These are phyloP conservation scores for Mortierella sp. DNA, from an alignment of 371 early-diverging fungal species.

Conservation along the genomic window DNA sequence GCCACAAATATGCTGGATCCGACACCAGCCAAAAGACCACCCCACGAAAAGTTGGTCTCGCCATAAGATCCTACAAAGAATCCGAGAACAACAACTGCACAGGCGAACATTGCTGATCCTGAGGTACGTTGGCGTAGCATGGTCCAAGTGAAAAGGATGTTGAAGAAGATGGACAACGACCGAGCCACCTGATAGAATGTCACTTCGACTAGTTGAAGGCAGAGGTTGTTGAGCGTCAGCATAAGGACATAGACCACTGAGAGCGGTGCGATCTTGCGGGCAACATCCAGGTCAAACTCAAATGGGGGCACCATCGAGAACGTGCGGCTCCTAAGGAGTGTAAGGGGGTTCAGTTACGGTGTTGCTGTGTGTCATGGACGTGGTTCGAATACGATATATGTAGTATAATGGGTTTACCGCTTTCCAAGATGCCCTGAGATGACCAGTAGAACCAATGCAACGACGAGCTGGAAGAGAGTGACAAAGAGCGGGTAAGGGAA, in stretches of 20 bases:
- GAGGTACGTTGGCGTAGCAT: constrained; percentile 72
- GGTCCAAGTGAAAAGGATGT: constrained; percentile 74
- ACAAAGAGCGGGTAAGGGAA: constrained; percentile 78
- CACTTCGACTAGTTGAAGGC: constrained; percentile 75
- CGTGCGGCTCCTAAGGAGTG: constrained; percentile 54
- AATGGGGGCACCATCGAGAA: constrained; percentile 77
- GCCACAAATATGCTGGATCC: constrained; percentile 78
- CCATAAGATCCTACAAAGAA: constrained; percentile 78
- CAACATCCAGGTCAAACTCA: constrained; percentile 68
- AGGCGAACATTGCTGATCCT: constrained; percentile 65
- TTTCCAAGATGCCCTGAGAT: constrained; percentile 70
- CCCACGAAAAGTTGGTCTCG: constrained; percentile 78
- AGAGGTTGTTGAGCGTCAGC: constrained; percentile 77
- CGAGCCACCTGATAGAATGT: constrained; percentile 82
- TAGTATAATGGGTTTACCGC: constrained; percentile 56
- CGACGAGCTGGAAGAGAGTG: constrained; percentile 76
- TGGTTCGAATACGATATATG: not conserved
- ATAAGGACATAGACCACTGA: constrained; percentile 78
- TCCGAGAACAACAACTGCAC: constrained; percentile 74
- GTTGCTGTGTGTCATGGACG: not conserved
- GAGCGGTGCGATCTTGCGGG: constrained; percentile 70
- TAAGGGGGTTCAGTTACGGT: too few species aligned
- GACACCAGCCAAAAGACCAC: constrained; percentile 74
- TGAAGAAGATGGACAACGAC: constrained; percentile 78
- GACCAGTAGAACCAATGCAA: constrained; percentile 69